Evolutionary conservation across 768 basidiomycete species (phyloP).

Genomic region (Pisolithus marmoratus): DNA sequence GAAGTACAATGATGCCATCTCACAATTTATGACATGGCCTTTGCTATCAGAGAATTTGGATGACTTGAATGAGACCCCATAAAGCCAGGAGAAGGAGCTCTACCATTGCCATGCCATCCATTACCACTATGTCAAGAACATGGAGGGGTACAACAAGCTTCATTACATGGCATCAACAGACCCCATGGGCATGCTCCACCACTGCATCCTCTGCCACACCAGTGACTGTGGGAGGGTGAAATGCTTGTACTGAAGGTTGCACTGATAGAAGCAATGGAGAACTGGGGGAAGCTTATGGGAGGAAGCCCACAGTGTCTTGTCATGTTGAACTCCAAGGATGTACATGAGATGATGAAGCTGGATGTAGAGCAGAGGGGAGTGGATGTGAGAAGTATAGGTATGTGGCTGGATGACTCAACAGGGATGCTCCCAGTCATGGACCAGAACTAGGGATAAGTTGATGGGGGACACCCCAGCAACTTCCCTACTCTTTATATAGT

Average conservation of each 20-base stretch:
- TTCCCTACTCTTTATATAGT: too few species aligned
- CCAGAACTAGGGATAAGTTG: too few species aligned
- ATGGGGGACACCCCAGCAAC: too few species aligned
- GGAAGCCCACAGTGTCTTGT: conserved; percentile 38
- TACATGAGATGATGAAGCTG: conserved; percentile 37
- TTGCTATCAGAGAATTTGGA: conserved; percentile 38
- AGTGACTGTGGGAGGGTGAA: conserved; percentile 47
- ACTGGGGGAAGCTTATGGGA: conserved; percentile 37
- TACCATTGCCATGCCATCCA: conserved; percentile 45
- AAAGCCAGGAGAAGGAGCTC: conserved; percentile 26
- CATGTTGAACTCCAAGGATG: conserved; percentile 40
- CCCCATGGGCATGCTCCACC: conserved; percentile 28
- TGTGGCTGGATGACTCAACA: too few species aligned
- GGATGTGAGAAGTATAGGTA: too few species aligned
- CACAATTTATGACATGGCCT: conserved; percentile 34
- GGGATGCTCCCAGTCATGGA: too few species aligned
- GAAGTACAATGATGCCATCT: conserved; percentile 41
- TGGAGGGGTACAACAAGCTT: conserved; percentile 38
- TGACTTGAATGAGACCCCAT: conserved; percentile 35
- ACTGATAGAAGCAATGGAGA: conserved; percentile 40
- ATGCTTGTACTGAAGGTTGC: conserved; percentile 40
- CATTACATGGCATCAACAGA: conserved; percentile 38
- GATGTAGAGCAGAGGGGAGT: conserved; percentile 23
- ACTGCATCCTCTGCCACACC: conserved; percentile 40
- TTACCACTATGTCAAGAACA: conserved; percentile 43